These are phyloP conservation scores for Magnaporthiopsis poae DNA, from an alignment of 2,329 filamentous ascomycete species.

Conservation along the genomic window DNA sequence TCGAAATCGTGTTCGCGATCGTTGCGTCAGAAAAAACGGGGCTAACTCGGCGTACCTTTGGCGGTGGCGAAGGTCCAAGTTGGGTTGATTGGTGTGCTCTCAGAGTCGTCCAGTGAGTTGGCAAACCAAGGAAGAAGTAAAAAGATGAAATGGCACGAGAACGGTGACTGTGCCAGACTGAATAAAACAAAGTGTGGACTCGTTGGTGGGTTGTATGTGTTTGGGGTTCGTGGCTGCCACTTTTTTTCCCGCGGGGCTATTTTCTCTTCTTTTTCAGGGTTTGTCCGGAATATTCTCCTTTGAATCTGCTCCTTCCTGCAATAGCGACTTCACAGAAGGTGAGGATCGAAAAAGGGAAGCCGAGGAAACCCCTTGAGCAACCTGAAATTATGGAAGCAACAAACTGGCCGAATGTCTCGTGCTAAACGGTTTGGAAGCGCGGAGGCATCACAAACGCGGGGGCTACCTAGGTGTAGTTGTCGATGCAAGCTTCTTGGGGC, in stretches of 20 bases:
- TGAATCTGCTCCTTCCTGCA: background rate
- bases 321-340: background rate
- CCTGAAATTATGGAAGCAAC: too few relatives aligned
- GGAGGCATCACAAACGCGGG: background rate
- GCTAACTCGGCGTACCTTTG: background rate
- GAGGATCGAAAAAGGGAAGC: background rate
- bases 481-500: background rate
- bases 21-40: background rate
- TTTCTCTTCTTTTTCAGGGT: background rate
- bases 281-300: background rate
- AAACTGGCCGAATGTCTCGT: background rate
- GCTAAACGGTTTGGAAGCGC: too few relatives aligned
- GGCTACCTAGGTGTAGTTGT: background rate
- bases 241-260: background rate
- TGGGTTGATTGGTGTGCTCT: background rate
- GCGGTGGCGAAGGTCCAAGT: background rate
- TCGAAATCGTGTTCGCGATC: conserved; percentile 5
- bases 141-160: background rate
- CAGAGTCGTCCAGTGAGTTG: too few relatives aligned
- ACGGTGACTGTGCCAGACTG: background rate
- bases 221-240: background rate
- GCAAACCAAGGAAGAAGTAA: too few relatives aligned
- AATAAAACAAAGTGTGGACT: background rate
- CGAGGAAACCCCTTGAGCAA: background rate
- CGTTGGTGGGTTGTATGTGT: background rate